Base-by-base conservation (phyloP, 2,329 filamentous ascomycete species). In the Diatrype stigma region DNA sequence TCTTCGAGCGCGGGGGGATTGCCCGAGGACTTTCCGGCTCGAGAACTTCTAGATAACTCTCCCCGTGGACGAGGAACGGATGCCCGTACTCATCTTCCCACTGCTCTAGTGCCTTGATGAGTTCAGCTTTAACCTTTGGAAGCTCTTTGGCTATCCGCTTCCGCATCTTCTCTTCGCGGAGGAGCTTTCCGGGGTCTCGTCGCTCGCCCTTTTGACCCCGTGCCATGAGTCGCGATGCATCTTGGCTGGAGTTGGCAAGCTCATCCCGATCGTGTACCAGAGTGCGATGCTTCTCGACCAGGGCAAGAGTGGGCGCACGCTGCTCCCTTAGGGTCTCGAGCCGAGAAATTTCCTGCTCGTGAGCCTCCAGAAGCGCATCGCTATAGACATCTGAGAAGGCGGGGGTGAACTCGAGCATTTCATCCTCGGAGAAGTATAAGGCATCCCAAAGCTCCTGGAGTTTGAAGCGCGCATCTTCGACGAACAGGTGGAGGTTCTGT, bases 341-440 rank as follows among this genome's bases (percentile, higher is more conserved):
- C 21, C 92, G 84, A 6, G 77, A 74, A 57, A 99, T 92, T 66
- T 99, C 95, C 19, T 87, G 85, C 73, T 99, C 94, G 63, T 99
- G 95, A 0, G 94, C 92, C 58, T 96, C 92, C 0, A 99, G 81
- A 10, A 99, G 80, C 4, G 94, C 94, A 67, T 99, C 94, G 62
- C 91, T 96, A 72, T 95, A 96, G 19, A 96, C 93, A 66, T 97
- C 94, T 11, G 91, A 96, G 67, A 97, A 97, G 40, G 92, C 94
- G 0, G 95, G 94, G 0, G 92, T 94, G 61, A 99, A 99, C 60
- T 96, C 92, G 51, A 97, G 82, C 92, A 97, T 97, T 73, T 99
- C 94, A 63, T 99, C 94, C 67, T 99, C 94, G 0, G 90, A 96
- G 65, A 95, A 92, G 74, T 94, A 97, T 1, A 99, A 75, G 0